Base-by-base conservation (phyloP, 2,329 filamentous ascomycete species). In the Chaetomium sp. region DNA sequence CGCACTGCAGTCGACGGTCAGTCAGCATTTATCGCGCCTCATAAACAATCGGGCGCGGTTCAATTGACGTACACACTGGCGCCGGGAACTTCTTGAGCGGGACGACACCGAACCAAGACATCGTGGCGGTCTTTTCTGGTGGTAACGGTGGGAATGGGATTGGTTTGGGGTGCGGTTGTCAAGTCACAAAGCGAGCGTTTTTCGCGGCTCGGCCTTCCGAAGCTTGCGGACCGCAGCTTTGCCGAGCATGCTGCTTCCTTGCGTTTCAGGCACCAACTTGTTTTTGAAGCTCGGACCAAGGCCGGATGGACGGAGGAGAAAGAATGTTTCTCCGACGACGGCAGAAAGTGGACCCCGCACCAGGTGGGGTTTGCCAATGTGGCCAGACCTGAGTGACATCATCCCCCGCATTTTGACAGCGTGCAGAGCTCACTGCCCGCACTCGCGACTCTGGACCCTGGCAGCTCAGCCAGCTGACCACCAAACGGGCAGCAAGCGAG, bases 51-150 rank as follows among this genome's bases (percentile, higher is more conserved):
- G 37, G 11, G 40, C 3, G 32, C 36, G 54, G 37, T 47, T 41
- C 40, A 59, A 74, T 77, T 73, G 70, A 85, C 88, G 69, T 82
- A 92, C 88, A 78, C 73, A 91, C 76, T 67, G 87, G 87, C 71
- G 83, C 80, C 68, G 85, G 84, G 78, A 89, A 92, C 80, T 90
- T 91, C 82, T 91, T 91, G 69, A 83, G 70, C 60, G 80, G 79
- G 66, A 70, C 68, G 64, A 78, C 71, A 72, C 86, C 85, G 75
- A 91, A 80, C 77, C 86, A 83, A 77, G 82, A 83, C 87, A 90
- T 89, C 68, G 77, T 87, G 79, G 72, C 69, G 70, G 53, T 70
- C 62, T 67, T 68, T 67, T 62, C 68, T 67, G 68, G 67, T 63
- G 65, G 64, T 64, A 62, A 65, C 63, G 67, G 68, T 63, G 64